Base-by-base conservation (phyloP, 108 stramenopile genomes). In the Schizochytrium sp. region DNA sequence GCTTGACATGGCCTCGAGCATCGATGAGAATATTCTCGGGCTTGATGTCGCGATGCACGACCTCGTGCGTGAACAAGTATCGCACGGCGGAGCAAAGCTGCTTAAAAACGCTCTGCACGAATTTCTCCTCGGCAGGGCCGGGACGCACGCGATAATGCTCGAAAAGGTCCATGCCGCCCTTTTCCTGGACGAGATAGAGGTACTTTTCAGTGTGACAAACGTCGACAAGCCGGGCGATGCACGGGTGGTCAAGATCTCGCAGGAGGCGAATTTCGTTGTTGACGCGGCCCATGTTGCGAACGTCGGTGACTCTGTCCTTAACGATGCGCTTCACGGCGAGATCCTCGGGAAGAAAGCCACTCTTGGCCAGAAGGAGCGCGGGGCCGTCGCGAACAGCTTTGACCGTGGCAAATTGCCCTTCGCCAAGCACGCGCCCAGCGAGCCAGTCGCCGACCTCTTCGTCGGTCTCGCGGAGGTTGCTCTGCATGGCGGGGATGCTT, bases 31-130 rank as follows among this genome's bases (percentile, higher is more conserved):
- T 89, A 44, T 95, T 95, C 88, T 87, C 72, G 47, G 95, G 94
- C 91, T 94, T 94, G 55, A 94, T 34, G 72, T 95, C 94, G 16
- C 95, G 89, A 45, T 93, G 87, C 5, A 93, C 87, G 47, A 93
- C 88, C 43, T 60, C 48, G 34, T 93, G 60, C 3, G 59, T 48
- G 89, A 94, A 93, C 28, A 95, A 57, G 87, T 93, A 94, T 14
- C 45, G 44, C 90, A 95, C 89, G 55, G 88, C 95, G n/a, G 41
- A 29, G 44, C 90, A 93, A 10, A 95, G 89, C 5, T 91, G 90
- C 21, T 87, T 47, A n/a, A 90, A 92, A 3, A 94, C 89, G 45
- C 59, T 87, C 57, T 55, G 72, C 53, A 51, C 88, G 23, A 16
- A 34, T 18, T 5, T 18, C 25, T 89, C 88, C 23, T 83, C 28